Evolutionary conservation across 345 rosid species (phyloP).

Genomic region (Rhodomyrtus tomentosa): DNA sequence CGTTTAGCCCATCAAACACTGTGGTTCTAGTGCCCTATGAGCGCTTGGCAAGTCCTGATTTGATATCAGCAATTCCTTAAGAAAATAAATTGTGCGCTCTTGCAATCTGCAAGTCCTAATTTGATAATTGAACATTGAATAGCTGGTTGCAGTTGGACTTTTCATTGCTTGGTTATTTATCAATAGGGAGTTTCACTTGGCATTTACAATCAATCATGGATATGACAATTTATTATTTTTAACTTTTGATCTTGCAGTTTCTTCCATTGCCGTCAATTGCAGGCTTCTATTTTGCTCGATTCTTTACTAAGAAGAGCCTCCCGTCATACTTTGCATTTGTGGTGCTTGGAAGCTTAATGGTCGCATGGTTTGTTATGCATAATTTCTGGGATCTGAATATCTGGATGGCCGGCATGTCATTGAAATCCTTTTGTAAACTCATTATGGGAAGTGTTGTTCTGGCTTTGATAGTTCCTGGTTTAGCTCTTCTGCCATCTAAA

Average conservation of each 20-base stretch:
- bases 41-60: not conserved
- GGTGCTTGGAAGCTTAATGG: constrained; percentile 91
- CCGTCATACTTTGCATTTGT: constrained; percentile 86
- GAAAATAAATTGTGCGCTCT: not conserved
- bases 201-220: not conserved
- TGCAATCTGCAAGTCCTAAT: not conserved
- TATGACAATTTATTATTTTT: not conserved
- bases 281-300: constrained; percentile 90
- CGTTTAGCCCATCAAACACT: not conserved
- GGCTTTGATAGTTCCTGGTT: constrained; percentile 88
- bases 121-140: not conserved
- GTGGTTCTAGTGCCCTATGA: not conserved
- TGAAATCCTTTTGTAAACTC: constrained; percentile 85
- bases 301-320: constrained; percentile 80
- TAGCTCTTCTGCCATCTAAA: constrained; percentile 80
- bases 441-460: constrained; percentile 70
- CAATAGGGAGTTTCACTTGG: not conserved
- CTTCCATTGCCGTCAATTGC: constrained; percentile 79
- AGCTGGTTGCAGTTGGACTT: not conserved
- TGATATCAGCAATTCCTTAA: not conserved
- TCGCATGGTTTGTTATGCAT: constrained; percentile 81
- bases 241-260: constrained; percentile 44
- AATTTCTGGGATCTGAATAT: constrained; percentile 98
- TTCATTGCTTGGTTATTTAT: not conserved
- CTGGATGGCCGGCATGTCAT: constrained; percentile 98